Conservation (phyloP, 805 yeast genomes). For the Starmera quercuum region DNA sequence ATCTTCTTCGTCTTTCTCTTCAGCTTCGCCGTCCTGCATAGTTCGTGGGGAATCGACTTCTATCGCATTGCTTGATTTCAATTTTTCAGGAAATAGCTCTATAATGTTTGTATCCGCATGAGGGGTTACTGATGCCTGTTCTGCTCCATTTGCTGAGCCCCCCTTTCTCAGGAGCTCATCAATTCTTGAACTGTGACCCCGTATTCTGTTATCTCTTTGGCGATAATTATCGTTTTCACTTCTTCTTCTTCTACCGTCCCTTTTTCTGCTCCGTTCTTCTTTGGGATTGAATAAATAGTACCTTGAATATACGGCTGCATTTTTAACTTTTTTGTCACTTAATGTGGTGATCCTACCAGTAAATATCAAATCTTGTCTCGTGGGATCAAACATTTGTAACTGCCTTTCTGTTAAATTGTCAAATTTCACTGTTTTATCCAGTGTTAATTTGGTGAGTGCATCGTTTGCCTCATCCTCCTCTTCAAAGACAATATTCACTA, state of each 20-base stretch:
- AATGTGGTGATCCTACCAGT: conserved; percentile 12
- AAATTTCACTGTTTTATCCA: conserved; percentile 1
- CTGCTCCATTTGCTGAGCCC: too few relatives aligned
- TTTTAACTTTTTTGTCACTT: conserved; percentile 18
- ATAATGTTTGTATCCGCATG: too few relatives aligned
- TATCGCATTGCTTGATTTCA: not conserved
- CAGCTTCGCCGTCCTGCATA: not conserved
- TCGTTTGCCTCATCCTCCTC: conserved; percentile 10
- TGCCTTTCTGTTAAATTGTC: conserved; percentile 6
- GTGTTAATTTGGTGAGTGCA: conserved; percentile 8
- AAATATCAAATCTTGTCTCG: conserved; percentile 10
- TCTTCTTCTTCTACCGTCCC: not conserved
- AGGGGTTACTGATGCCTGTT: too few relatives aligned
- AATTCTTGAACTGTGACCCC: too few relatives aligned
- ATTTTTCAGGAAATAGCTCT: too few relatives aligned
- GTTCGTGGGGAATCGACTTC: too few relatives aligned
- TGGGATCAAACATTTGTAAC: conserved; percentile 4
- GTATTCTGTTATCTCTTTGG: too few relatives aligned
- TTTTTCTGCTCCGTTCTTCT: conserved; percentile 1
- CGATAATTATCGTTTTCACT: too few relatives aligned
- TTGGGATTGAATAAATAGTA: conserved; percentile 20
- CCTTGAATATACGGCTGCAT: conserved; percentile 18
- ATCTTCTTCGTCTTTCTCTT: not conserved
- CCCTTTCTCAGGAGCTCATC: too few relatives aligned
- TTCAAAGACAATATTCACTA: conserved; percentile 19